Evolutionary conservation across 768 basidiomycete genomes (phyloP), one percentile per base, ranked within the genome.

Genomic region (Boletus eberwhitei): DNA sequence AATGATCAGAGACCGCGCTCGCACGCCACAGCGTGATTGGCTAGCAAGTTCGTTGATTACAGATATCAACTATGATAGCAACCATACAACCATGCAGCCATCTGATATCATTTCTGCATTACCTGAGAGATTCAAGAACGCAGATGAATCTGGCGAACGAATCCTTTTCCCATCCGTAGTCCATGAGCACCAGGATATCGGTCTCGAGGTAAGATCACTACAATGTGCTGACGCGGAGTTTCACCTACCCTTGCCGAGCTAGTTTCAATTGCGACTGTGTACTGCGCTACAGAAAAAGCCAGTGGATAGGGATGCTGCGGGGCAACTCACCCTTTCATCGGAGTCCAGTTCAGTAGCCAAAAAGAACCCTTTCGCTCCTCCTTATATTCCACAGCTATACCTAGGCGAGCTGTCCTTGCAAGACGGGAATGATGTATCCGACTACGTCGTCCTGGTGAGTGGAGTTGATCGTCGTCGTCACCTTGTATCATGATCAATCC

Each of bases 191-290:
- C 59, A 71, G 11, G 89, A 93, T 50, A 64, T 75, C 36, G 85
- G 79, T 22, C 70, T 89, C 52, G 79, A 90, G 73, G 93, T 91
- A 57, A 53, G 74, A 60, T 50, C 50, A 45, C 17, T 47, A 21
- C 35, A 11, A 12, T 35, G 0, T 22, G 11, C 8, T 17, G 0
- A 36, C 34, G 8, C 38, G 16, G 19, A 24, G 35, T 44, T 53
- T 46, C 41, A 55, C 22, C 34, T 19, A 42, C 14, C 21, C 40
- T 40, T 36, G 40, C 21, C 50, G 54, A 40, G 16, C 12, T 64
- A 97, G 95, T 97, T 90, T 69, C 82, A 96, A 72, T 82, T 98
- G 53, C 80, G 88, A 56, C 71, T 90, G 38, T 97, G 93, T 61
- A 89, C 92, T 13, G 89, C 93, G 0, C 74, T 98, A 39, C 85